phyloP scores from a whole-genome alignment of 768 basidiomycete genomes.

The Lactarius vividus region DNA sequence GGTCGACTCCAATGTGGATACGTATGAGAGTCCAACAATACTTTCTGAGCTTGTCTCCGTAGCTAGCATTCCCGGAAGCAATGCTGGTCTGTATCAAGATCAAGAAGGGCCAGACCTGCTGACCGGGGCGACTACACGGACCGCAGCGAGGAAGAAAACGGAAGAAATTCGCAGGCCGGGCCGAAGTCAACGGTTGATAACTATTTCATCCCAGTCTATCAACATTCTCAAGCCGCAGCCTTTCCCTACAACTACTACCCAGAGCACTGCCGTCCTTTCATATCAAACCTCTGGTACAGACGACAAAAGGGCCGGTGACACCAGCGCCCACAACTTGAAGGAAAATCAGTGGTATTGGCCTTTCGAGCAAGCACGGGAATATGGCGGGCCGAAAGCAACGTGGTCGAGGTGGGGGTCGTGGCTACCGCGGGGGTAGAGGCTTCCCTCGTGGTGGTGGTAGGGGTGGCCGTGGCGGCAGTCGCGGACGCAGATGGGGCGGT shows the following conservation, averaged over 20 bases:
- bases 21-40: no score
- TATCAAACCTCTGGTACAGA: background rate
- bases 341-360: background rate
- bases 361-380: background rate
- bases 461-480: constrained; percentile 32
- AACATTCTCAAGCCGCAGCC: background rate
- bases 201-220: background rate
- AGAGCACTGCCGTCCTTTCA: background rate
- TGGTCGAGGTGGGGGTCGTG: constrained; percentile 29
- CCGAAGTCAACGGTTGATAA: background rate
- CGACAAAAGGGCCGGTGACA: background rate
- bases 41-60: background rate
- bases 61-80: background rate
- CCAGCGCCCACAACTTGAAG: background rate
- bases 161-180: background rate
- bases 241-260: background rate
- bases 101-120: background rate
- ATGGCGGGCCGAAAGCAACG: constrained; percentile 25
- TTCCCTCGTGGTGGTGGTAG: constrained; percentile 32
- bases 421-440: constrained; percentile 32
- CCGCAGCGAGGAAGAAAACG: background rate
- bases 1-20: no score
- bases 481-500: constrained; percentile 18
- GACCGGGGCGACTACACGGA: background rate
- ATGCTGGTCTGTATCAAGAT: background rate